Evolutionary conservation across 345 rosid species (phyloP).

Genomic region (Gossypium bickii): DNA sequence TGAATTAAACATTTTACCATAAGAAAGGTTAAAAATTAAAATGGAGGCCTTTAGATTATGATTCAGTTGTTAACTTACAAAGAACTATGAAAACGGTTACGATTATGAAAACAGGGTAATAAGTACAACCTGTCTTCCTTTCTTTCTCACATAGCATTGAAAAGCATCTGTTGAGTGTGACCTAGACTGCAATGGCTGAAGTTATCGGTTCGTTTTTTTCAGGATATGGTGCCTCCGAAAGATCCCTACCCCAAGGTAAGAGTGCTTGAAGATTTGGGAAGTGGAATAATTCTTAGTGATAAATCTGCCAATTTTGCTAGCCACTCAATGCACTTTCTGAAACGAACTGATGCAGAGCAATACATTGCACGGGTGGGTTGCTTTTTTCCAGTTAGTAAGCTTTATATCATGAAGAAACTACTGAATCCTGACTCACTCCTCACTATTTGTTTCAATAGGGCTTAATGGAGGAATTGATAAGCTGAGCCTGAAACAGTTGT

Average conservation of each 20-base stretch:
- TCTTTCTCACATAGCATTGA: too few relatives aligned
- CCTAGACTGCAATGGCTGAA: slow-evolving; percentile 2
- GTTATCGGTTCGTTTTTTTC: slow-evolving; percentile 15
- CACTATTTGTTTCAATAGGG: slow-evolving; percentile 48
- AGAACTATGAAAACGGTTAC: background rate
- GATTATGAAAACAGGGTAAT: background rate
- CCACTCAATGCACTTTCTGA: slow-evolving; percentile 88
- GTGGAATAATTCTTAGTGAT: slow-evolving; percentile 63
- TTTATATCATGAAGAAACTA: background rate
- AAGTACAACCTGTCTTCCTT: too few relatives aligned
- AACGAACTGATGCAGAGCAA: slow-evolving; percentile 88
- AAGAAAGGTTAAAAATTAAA: background rate
- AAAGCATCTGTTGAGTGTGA: slow-evolving; percentile 1
- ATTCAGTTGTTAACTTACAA: background rate
- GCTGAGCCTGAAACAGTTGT: slow-evolving; percentile 25
- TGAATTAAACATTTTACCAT: background rate
- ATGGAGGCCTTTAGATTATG: background rate
- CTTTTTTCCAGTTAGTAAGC: background rate
- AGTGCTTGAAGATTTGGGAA: slow-evolving; percentile 73
- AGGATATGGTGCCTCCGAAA: slow-evolving; percentile 98
- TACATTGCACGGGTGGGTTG: slow-evolving; percentile 71
- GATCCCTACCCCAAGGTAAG: slow-evolving; percentile 91
- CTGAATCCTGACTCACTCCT: background rate
- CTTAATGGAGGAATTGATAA: slow-evolving; percentile 73
- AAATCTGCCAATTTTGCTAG: slow-evolving; percentile 67